A percentile compares a stretch with the other conserved stretches of the same genome.
These are phyloP conservation scores for Protomyces macrosporus DNA, from an alignment of 1,139 yeast genomes.

Conservation along the genomic window DNA sequence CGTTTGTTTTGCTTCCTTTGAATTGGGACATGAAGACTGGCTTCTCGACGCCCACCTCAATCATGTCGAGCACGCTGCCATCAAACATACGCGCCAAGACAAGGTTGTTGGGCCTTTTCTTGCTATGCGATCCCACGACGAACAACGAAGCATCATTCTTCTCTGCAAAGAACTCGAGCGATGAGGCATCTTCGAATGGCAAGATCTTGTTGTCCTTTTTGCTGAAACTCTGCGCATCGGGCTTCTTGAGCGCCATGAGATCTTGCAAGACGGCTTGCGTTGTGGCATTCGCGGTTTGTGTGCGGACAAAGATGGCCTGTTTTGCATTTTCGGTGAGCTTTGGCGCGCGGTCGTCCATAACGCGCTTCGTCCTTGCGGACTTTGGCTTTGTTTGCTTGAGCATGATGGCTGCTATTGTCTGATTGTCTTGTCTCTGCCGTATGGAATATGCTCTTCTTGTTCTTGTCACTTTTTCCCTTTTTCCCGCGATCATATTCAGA, in stretches of 20 bases:
- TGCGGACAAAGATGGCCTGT: conserved; percentile 86
- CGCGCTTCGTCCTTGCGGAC: conserved; percentile 94
- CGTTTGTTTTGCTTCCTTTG: conserved; percentile 62
- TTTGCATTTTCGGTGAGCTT: conserved; percentile 86
- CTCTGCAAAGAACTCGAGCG: conserved; percentile 85
- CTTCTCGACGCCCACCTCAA: conserved; percentile 72
- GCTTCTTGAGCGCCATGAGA: conserved; percentile 84
- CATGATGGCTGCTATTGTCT: background rate
- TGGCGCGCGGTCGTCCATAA: conserved; percentile 80
- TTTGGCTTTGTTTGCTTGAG: conserved; percentile 55
- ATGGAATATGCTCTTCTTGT: background rate
- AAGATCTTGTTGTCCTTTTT: conserved; percentile 84
- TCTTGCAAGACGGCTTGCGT: conserved; percentile 89
- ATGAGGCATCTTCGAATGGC: conserved; percentile 88
- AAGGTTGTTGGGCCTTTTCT: conserved; percentile 88
- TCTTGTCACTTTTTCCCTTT: background rate
- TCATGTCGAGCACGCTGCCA: conserved; percentile 85
- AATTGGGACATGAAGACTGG: conserved; percentile 74
- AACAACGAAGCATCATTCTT: conserved; percentile 86
- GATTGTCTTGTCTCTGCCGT: background rate
- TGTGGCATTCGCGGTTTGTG: conserved; percentile 70
- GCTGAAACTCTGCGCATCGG: conserved; percentile 76
- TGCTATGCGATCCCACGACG: conserved; percentile 76
- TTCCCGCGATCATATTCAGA: background rate
- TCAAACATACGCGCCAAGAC: conserved; percentile 87